Evolutionary conservation across 2,329 filamentous ascomycete genomes (phyloP), one percentile per base, ranked within the genome.

Genomic region (Colletotrichum sp.): DNA sequence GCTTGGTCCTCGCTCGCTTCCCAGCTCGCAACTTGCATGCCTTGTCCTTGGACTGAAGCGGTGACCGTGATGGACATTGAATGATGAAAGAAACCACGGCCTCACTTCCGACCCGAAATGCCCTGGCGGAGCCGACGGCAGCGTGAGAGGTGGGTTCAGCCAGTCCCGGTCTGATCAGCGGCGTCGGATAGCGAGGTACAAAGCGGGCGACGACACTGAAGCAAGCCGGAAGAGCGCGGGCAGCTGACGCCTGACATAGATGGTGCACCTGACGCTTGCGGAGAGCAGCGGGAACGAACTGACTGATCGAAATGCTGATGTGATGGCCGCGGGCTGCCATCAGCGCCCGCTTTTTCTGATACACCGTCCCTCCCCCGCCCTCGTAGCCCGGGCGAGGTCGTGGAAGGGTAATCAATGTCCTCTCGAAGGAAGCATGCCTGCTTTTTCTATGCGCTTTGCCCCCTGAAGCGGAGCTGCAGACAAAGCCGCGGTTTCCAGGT

Each of bases 301-400:
- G 62, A 52, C 62, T 56, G 65, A 56, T 34, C 30, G 25, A 32
- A 58, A 65, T 43, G 58, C 65, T 48, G 70, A 36, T 34, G 55
- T 43, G 39, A 36, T 67, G 70, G 48, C n/a, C 32, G 34, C 39
- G 70, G 27, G 16, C 28, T 22, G 34, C 39, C 55, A 30, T 30
- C 62, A 39, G 62, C 70, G 70, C 70, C 70, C 52, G 70, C 70
- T 67, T 72, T 72, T 72, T 66, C 70, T 72, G 62, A 72, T 67
- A 67, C 62, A 72, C 22, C 22, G 13, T 22, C 6, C 9, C 36
- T 66, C 13, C 36, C 18, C 28, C 39, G 15, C 28, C 22, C 25
- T 67, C 32, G 18, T 25, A 64, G 61, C 34, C 32, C 30, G 61
- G 61, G 22, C 61, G 61, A 34, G n/a, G n/a, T 25, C 25, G 25